These are phyloP conservation scores for Rhododendron kiyosumense DNA, from an alignment of 148 eudicot species.

Conservation along the genomic window DNA sequence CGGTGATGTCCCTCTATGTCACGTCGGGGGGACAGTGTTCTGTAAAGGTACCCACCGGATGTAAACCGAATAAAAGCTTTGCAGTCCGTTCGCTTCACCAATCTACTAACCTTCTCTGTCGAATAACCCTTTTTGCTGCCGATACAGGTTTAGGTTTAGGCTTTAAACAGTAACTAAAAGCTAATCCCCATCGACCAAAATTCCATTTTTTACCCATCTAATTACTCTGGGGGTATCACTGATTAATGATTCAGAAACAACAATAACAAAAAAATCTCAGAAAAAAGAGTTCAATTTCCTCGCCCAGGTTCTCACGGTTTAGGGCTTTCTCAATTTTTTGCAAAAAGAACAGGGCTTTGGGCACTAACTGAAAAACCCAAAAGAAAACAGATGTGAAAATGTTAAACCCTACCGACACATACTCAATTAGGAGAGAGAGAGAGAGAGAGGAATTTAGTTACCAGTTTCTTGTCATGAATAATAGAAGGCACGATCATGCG, in stretches of 20 bases:
- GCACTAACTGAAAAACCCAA: background rate
- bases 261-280: background rate
- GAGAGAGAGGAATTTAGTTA: background rate
- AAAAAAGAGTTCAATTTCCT: background rate
- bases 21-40: too few relatives aligned
- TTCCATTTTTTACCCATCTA: background rate
- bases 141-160: background rate
- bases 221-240: background rate
- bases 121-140: background rate
- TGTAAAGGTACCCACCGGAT: too few relatives aligned
- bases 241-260: background rate
- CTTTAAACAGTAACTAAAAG: background rate
- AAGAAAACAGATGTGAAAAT: background rate
- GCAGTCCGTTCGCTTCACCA: background rate
- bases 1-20: too few relatives aligned
- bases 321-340: background rate
- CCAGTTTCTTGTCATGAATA: constrained; percentile 9
- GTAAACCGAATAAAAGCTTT: too few relatives aligned
- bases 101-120: background rate
- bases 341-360: background rate
- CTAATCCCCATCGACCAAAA: background rate
- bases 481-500: constrained; percentile 7
- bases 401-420: background rate
- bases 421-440: background rate
- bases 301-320: background rate